Evolutionary conservation across 2,329 filamentous ascomycete species (phyloP).

Genomic region (Phymatotrichopsis omnivora): DNA sequence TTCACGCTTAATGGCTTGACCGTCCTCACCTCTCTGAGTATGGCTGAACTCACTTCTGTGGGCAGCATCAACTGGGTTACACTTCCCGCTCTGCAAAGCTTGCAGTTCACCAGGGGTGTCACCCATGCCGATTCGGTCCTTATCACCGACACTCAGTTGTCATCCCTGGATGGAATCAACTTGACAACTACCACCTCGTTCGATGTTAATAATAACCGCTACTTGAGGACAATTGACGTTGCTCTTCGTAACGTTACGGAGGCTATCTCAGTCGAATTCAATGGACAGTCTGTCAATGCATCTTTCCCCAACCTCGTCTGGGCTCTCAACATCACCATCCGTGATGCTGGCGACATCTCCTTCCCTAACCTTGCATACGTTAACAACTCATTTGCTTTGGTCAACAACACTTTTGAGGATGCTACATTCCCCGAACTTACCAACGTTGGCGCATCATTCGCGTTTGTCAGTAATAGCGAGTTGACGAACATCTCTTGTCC

Average conservation of each 20-base stretch:
- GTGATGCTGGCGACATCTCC: slow-evolving; percentile 64
- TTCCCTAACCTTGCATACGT: slow-evolving; percentile 63
- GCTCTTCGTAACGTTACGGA: slow-evolving; percentile 65
- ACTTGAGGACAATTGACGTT: slow-evolving; percentile 65
- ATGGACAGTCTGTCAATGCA: slow-evolving; percentile 57
- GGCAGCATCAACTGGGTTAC: slow-evolving; percentile 60
- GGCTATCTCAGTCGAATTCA: slow-evolving; percentile 64
- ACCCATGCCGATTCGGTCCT: slow-evolving; percentile 56
- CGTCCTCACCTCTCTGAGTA: slow-evolving; percentile 55
- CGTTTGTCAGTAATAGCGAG: slow-evolving; percentile 52
- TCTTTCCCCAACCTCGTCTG: slow-evolving; percentile 67
- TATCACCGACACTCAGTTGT: slow-evolving; percentile 80
- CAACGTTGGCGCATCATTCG: slow-evolving; percentile 50
- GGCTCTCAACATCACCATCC: slow-evolving; percentile 71
- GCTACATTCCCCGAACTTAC: slow-evolving; percentile 63
- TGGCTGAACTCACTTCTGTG: slow-evolving; percentile 56
- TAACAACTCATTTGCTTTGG: slow-evolving; percentile 73
- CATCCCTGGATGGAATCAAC: slow-evolving; percentile 68
- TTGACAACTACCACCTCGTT: slow-evolving; percentile 61
- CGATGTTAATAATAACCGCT: slow-evolving; percentile 82
- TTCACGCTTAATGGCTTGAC: slow-evolving; percentile 62
- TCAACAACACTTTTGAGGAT: slow-evolving; percentile 59
- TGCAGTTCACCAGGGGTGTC: slow-evolving; percentile 55
- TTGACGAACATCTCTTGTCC: slow-evolving; percentile 69
- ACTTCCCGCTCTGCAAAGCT: slow-evolving; percentile 52